Percentiles rank a stretch among this genome's conserved stretches.
Conservation (phyloP, 225 moss, liverwort and hornwort species). For the Asterella californica region DNA sequence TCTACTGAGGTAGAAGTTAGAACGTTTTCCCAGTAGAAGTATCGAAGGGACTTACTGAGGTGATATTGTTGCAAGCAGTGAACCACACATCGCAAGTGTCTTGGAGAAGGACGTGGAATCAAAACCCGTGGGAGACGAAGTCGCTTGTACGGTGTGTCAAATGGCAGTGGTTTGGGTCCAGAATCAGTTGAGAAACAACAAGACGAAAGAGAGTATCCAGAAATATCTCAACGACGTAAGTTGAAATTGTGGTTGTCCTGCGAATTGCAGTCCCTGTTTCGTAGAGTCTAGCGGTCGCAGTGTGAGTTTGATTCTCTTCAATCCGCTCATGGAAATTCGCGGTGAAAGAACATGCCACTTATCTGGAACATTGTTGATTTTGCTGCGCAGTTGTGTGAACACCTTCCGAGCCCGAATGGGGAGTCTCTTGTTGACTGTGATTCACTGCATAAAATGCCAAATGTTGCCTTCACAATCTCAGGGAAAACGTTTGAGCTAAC, state of each 20-base stretch:
- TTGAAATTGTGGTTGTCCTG: background rate
- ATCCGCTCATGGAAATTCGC: background rate
- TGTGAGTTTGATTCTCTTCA: background rate
- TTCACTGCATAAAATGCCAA: conserved; percentile 62
- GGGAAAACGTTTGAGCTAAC: conserved; percentile 68
- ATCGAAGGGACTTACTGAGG: background rate
- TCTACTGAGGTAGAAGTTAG: background rate
- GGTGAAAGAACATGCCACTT: too few relatives aligned
- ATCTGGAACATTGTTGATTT: background rate
- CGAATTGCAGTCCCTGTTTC: background rate
- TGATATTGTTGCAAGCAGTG: conserved; percentile 2
- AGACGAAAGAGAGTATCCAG: conserved; percentile 60
- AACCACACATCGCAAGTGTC: conserved; percentile 68
- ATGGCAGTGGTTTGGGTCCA: conserved; percentile 95
- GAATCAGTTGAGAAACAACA: conserved; percentile 74
- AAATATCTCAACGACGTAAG: conserved; percentile 58
- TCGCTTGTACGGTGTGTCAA: conserved; percentile 67
- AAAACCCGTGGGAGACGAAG: conserved; percentile 36
- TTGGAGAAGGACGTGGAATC: conserved; percentile 51
- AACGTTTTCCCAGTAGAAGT: background rate
- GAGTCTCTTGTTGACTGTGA: conserved; percentile 81
- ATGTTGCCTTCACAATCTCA: conserved; percentile 69
- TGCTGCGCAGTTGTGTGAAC: conserved; percentile 67
- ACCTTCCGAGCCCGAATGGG: conserved; percentile 83
- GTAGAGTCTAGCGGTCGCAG: background rate